These are phyloP conservation scores for Ogataea ramenticola DNA, from an alignment of 805 yeast species.

Conservation along the genomic window DNA sequence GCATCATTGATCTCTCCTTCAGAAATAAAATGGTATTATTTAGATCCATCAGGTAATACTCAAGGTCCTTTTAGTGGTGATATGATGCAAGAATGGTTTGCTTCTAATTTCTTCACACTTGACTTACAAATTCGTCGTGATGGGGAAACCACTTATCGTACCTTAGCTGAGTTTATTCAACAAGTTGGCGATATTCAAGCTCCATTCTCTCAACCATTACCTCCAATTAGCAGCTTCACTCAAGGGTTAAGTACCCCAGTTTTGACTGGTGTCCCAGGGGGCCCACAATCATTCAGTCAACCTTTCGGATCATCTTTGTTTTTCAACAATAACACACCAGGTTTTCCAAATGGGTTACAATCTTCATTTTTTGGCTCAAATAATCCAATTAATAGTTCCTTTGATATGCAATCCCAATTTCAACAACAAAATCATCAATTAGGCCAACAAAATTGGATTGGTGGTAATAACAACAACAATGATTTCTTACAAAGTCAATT, in stretches of 20 bases:
- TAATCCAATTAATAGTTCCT: not conserved
- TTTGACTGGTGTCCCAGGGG: conserved; percentile 2
- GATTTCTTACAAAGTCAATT: not conserved
- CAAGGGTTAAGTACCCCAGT: not conserved
- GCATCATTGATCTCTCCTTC: conserved; percentile 13
- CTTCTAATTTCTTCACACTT: conserved; percentile 48
- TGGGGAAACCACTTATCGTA: conserved; percentile 41
- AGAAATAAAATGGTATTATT: conserved; percentile 58
- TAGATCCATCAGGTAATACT: conserved; percentile 60
- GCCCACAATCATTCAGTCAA: not conserved
- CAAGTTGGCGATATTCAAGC: conserved; percentile 38
- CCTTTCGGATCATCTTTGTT: not conserved
- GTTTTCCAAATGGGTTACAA: not conserved
- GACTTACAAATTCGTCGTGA: conserved; percentile 52
- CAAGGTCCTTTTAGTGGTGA: conserved; percentile 79
- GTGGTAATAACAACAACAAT: not conserved
- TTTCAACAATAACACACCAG: conserved; percentile 1
- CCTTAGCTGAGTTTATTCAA: conserved; percentile 48
- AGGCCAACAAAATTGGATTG: not conserved
- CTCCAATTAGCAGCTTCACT: conserved; percentile 15
- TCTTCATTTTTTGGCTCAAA: not conserved
- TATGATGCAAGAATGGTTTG: conserved; percentile 74
- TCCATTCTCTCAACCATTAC: conserved; percentile 60
- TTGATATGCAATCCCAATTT: conserved; percentile 1
- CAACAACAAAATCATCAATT: not conserved